Evolutionary conservation across 768 basidiomycete genomes (phyloP).

Genomic region (Astraeus odoratus): DNA sequence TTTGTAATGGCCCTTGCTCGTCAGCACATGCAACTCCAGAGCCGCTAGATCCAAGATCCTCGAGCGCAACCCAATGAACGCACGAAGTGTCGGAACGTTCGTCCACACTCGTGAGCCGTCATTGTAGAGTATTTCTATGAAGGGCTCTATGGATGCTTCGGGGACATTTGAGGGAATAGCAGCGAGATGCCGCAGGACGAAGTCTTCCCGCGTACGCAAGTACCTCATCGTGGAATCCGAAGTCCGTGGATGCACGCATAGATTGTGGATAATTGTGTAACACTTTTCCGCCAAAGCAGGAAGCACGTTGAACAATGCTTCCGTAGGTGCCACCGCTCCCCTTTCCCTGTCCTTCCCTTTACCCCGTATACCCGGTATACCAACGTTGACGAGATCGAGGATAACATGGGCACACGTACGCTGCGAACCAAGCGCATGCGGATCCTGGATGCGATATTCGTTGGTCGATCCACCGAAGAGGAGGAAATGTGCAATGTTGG

Average conservation of each 20-base stretch:
- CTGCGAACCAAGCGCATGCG: conserved; percentile 63
- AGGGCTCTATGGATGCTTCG: conserved; percentile 38
- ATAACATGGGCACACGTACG: conserved; percentile 76
- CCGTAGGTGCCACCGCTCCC: conserved; percentile 22
- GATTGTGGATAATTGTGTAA: conserved; percentile 76
- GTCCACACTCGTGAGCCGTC: conserved; percentile 68
- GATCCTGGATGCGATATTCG: conserved; percentile 69
- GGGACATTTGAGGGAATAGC: conserved; percentile 65
- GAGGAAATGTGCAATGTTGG: conserved; percentile 84
- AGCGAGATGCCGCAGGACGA: conserved; percentile 81
- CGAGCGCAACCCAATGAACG: conserved; percentile 78
- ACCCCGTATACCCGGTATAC: conserved; percentile 53
- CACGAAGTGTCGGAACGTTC: conserved; percentile 57
- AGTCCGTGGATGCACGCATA: conserved; percentile 82
- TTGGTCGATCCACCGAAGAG: conserved; percentile 62
- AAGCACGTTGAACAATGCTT: conserved; percentile 54
- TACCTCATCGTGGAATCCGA: conserved; percentile 79
- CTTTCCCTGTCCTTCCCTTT: conserved; percentile 34
- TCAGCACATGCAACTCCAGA: conserved; percentile 82
- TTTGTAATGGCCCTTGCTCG: conserved; percentile 69
- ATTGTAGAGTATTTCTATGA: conserved; percentile 53
- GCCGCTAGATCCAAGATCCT: conserved; percentile 82
- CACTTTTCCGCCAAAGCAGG: conserved; percentile 82
- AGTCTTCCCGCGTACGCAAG: conserved; percentile 81
- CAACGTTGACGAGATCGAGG: conserved; percentile 66